phyloP scores from a whole-genome alignment of 176 grass and related monocot genomes.

The Ampelocalamus luodianensis region DNA sequence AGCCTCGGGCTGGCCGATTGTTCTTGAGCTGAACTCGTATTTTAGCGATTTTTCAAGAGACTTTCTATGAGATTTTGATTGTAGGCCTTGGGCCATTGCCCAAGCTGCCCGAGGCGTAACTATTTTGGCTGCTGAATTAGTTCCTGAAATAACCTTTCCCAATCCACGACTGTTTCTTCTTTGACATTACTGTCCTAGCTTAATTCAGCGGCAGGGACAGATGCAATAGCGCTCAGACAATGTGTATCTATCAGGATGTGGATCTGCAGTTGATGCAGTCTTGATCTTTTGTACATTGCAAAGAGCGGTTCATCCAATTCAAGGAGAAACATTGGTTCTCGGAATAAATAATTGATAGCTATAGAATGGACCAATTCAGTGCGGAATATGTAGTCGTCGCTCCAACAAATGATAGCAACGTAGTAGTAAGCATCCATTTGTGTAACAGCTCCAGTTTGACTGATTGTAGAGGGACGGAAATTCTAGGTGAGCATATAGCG shows the following conservation, averaged over 20 bases:
- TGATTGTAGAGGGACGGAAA: constrained; percentile 16
- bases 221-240: neutral
- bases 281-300: neutral
- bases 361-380: constrained; percentile 16
- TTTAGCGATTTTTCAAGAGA: too few species aligned
- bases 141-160: neutral
- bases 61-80: too few species aligned
- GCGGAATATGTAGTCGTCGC: neutral
- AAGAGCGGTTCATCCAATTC: neutral
- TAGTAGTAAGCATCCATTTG: neutral
- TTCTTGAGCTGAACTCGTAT: too few species aligned
- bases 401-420: neutral
- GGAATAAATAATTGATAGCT: constrained; percentile 6
- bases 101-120: too few species aligned
- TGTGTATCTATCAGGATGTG: neutral
- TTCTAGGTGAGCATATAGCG: constrained; percentile 37
- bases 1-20: too few species aligned
- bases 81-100: too few species aligned
- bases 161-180: constrained; percentile 11
- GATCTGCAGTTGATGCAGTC: constrained; percentile 4
- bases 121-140: neutral
- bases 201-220: neutral
- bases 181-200: neutral
- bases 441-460: constrained; percentile 23
- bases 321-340: neutral